Percentiles rank a stretch among this genome's conserved stretches.
Evolutionary conservation across 805 yeast genomes (phyloP).

Genomic region (Myxozyma kluyveri): DNA sequence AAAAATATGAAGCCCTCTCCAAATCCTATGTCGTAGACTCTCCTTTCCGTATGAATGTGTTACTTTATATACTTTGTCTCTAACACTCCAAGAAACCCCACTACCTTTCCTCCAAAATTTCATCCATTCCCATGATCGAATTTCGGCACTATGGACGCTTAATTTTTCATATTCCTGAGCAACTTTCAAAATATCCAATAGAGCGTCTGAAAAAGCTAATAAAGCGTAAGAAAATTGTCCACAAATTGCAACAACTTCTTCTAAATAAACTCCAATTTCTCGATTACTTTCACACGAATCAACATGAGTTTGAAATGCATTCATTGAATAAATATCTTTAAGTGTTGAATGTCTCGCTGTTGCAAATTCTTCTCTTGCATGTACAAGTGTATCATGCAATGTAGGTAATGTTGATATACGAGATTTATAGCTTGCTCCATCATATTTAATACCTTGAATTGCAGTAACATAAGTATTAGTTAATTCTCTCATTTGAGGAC

Average conservation of each 20-base stretch:
- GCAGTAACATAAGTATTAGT: background rate
- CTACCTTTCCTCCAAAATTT: constrained; percentile 1
- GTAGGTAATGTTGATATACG: background rate
- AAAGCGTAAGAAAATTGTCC: constrained; percentile 71
- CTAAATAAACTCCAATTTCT: constrained; percentile 53
- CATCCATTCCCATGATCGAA: constrained; percentile 10
- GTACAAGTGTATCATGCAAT: background rate
- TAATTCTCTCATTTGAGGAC: constrained; percentile 50
- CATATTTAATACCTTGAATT: background rate
- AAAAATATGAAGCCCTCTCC: constrained; percentile 48
- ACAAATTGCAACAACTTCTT: constrained; percentile 79
- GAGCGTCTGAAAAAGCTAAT: constrained; percentile 58
- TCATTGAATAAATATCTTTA: constrained; percentile 55
- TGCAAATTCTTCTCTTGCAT: constrained; percentile 47
- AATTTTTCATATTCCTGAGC: constrained; percentile 3
- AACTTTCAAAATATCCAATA: constrained; percentile 35
- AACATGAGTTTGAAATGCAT: constrained; percentile 45
- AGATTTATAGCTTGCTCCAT: background rate
- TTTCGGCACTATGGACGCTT: background rate
- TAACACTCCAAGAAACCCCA: background rate
- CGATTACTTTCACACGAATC: constrained; percentile 30
- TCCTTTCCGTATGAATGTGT: background rate
- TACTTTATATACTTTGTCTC: background rate
- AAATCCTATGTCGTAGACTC: constrained; percentile 34
- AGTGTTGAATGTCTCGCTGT: constrained; percentile 57